Evolutionary conservation across 345 rosid genomes (phyloP).

Genomic region (Pistacia atlantica): DNA sequence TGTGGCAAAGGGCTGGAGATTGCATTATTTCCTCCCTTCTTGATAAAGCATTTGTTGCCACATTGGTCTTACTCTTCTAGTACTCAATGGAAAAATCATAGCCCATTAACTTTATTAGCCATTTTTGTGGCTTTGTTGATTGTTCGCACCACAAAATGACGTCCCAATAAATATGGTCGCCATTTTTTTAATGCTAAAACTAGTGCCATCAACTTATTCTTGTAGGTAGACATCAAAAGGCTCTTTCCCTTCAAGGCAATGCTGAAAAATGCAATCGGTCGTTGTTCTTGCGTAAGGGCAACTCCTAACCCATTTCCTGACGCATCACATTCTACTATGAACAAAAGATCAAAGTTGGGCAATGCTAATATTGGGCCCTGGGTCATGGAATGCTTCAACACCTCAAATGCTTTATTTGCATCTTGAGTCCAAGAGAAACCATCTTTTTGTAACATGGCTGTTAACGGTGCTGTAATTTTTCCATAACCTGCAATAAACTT

Average conservation of each 20-base stretch:
- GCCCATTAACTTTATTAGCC: neutral
- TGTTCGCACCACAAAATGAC: neutral
- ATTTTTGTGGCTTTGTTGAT: neutral
- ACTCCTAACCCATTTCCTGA: neutral
- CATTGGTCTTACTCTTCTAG: neutral
- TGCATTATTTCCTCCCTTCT: neutral
- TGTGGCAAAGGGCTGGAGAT: neutral
- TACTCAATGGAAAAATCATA: neutral
- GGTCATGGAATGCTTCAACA: neutral
- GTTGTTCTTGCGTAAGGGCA: neutral
- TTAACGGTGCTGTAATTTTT: neutral
- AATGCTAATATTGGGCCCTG: neutral
- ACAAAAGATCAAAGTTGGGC: neutral
- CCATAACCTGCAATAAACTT: neutral
- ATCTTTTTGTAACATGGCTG: neutral
- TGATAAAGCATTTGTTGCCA: neutral
- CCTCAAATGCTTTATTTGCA: neutral
- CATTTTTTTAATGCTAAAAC: neutral
- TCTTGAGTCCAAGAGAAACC: neutral
- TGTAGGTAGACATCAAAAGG: neutral
- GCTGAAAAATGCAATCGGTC: too few relatives aligned
- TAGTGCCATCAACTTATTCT: neutral
- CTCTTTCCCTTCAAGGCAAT: neutral
- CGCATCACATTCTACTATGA: neutral
- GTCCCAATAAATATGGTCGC: neutral